Percentiles rank a stretch among this genome's conserved stretches.
Evolutionary conservation across 805 yeast species (phyloP).

Genomic region (Priceomyces haplophilus): DNA sequence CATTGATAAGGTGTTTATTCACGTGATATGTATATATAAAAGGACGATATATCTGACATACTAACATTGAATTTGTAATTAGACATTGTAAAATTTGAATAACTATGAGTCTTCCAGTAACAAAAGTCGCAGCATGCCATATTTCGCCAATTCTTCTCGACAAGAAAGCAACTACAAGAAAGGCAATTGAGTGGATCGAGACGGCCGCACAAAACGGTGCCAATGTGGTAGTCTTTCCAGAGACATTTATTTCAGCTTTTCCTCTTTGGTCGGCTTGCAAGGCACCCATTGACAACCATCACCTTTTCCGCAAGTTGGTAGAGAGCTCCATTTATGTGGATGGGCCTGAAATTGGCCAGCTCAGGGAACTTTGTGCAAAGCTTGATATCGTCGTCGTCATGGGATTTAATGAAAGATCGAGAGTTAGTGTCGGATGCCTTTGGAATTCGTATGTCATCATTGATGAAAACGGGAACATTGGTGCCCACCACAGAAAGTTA

Average conservation of each 20-base stretch:
- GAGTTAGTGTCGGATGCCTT: conserved; percentile 19
- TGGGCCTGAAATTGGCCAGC: conserved; percentile 18
- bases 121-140: conserved; percentile 22
- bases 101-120: conserved; percentile 10
- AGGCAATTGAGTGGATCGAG: conserved; percentile 12
- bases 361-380: conserved; percentile 12
- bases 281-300: conserved; percentile 22
- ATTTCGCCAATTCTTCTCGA: conserved; percentile 17
- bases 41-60: no score
- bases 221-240: conserved; percentile 17
- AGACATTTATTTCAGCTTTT: conserved; percentile 18
- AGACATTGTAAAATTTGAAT: no score
- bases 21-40: no score
- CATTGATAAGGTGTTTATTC: no score
- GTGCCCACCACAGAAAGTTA: conserved; percentile 44
- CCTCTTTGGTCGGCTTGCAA: conserved; percentile 20
- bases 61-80: no score
- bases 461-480: conserved; percentile 25
- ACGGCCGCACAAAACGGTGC: conserved; percentile 20
- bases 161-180: conserved; percentile 17
- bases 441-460: conserved; percentile 18
- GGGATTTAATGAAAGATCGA: conserved; percentile 20
- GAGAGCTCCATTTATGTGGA: conserved; percentile 20
- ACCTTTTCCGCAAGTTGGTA: conserved; percentile 14
- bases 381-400: conserved; percentile 15